A percentile compares a stretch with the other conserved stretches of the same genome.
Conservation (phyloP, 331 rosid species). For the Arachis monticola region DNA sequence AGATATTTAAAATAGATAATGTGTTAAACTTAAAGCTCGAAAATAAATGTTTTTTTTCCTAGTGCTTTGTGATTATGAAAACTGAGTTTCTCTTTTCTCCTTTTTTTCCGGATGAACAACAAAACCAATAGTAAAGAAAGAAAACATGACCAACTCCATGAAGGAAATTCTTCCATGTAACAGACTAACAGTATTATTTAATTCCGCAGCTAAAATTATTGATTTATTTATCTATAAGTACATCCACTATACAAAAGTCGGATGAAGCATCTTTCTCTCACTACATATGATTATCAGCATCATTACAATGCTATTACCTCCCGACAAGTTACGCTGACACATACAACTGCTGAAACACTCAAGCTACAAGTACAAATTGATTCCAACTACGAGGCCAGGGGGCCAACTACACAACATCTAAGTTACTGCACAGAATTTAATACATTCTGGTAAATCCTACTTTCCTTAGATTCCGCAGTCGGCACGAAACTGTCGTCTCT, state of each 20-base stretch:
- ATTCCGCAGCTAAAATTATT: neutral
- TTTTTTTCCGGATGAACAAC: too few relatives aligned
- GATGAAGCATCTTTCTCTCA: neutral
- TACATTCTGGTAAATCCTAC: neutral
- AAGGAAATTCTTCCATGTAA: too few relatives aligned
- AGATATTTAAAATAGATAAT: too few relatives aligned
- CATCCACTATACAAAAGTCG: neutral
- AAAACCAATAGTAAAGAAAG: too few relatives aligned
- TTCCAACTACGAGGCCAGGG: conserved; percentile 4
- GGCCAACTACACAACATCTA: conserved; percentile 25
- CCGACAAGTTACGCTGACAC: neutral
- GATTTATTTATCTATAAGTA: neutral
- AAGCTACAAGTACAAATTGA: conserved; percentile 22
- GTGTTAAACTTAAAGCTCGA: too few relatives aligned
- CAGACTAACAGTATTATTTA: neutral
- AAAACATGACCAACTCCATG: too few relatives aligned
- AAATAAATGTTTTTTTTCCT: too few relatives aligned
- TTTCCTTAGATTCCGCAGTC: conserved; percentile 4
- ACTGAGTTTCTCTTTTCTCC: too few relatives aligned
- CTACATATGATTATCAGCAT: neutral
- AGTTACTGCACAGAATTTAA: conserved; percentile 26
- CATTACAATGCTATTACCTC: neutral
- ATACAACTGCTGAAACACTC: neutral
- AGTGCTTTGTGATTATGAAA: too few relatives aligned
- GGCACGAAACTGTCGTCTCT: neutral